phyloP scores from a whole-genome alignment of 2,329 filamentous ascomycete species.

The Diplodia scrobiculata region DNA sequence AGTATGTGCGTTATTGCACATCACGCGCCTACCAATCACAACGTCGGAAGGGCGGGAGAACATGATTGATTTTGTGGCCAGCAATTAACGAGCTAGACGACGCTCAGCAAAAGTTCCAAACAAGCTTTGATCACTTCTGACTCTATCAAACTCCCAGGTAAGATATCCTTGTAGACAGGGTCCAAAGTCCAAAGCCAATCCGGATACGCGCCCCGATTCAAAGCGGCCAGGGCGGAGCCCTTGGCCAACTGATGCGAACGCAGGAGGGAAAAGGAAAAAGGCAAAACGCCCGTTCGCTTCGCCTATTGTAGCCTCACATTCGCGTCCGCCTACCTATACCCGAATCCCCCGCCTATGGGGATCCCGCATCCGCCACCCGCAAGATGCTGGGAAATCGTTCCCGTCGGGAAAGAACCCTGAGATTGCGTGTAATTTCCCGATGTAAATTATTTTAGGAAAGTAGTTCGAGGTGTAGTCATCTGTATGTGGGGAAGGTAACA shows the following conservation, averaged over 20 bases:
- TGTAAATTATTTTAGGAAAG: slow-evolving; percentile 13
- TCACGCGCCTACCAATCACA: neutral
- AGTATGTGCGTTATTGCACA: neutral
- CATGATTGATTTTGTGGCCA: neutral
- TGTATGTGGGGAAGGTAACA: slow-evolving; percentile 10
- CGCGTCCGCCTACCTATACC: neutral
- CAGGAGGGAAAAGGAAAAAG: neutral
- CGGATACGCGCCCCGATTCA: neutral
- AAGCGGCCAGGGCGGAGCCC: neutral
- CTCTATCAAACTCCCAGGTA: neutral
- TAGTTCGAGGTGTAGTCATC: neutral
- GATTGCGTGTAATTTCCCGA: neutral
- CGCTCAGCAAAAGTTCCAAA: neutral
- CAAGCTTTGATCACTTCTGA: neutral
- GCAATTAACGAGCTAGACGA: neutral
- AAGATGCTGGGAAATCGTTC: neutral
- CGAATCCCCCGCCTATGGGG: neutral
- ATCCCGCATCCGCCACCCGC: neutral
- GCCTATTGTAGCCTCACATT: neutral
- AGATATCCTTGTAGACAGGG: neutral
- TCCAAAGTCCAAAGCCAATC: neutral
- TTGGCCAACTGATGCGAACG: neutral
- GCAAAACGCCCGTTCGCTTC: neutral
- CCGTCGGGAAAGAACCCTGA: neutral
- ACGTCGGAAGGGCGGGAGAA: neutral